phyloP scores from a whole-genome alignment of 2,329 filamentous ascomycete genomes.

The Trichoderma arundinaceum region DNA sequence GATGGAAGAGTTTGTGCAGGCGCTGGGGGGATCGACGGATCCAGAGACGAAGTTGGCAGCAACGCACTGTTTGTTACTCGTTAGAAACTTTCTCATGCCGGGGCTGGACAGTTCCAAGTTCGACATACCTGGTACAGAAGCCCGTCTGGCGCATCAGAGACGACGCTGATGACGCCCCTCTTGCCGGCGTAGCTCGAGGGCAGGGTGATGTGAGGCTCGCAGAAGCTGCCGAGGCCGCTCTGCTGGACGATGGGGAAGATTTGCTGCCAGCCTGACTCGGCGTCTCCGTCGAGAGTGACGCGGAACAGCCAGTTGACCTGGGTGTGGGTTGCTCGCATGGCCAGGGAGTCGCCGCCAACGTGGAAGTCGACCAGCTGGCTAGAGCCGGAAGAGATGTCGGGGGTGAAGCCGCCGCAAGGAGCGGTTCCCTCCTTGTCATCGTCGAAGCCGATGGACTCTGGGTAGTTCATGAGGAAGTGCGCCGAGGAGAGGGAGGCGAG shows the following conservation, averaged over 20 bases:
- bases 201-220: constrained; percentile 55
- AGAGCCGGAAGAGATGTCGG: constrained; percentile 48
- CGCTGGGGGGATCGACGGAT: constrained; percentile 40
- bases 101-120: not conserved
- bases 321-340: constrained; percentile 55
- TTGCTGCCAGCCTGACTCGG: constrained; percentile 58
- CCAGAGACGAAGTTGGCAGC: constrained; percentile 61
- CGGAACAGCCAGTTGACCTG: constrained; percentile 63
- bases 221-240: constrained; percentile 60
- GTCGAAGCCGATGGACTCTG: constrained; percentile 55
- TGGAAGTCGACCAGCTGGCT: constrained; percentile 60
- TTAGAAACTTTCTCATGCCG: not conserved
- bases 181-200: constrained; percentile 59
- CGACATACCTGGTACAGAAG: constrained; percentile 59
- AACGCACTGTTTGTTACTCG: constrained; percentile 51
- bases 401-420: constrained; percentile 62
- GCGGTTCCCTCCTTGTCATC: constrained; percentile 51
- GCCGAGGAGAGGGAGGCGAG: constrained; percentile 52
- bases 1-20: constrained; percentile 47
- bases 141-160: constrained; percentile 60
- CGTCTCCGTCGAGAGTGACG: constrained; percentile 57
- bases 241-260: constrained; percentile 61
- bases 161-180: constrained; percentile 60
- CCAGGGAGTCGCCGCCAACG: constrained; percentile 61
- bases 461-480: constrained; percentile 60